Evolutionary conservation across 2,329 filamentous ascomycete genomes (phyloP), one percentile per base, ranked within the genome.

Genomic region (Calonectria hongkongensis): DNA sequence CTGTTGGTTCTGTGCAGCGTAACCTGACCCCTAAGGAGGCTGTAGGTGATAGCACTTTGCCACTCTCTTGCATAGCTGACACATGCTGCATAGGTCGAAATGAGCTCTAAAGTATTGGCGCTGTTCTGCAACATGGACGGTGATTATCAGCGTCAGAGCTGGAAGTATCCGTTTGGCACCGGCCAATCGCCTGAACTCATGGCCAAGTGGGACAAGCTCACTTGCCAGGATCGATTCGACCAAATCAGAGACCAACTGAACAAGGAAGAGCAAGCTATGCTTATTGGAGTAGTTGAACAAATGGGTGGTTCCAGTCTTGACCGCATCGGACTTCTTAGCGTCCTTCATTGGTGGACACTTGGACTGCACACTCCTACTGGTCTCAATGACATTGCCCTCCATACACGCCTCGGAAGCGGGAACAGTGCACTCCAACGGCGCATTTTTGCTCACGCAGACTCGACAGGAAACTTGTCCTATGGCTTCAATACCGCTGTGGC

Each of bases 231-330:
- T 66, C 66, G 82, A 3, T 45, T 76, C 21, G 73, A 78, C 7
- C 71, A 84, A 73, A 80, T 84, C 54, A 78, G 77, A 30, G 71
- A 81, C 27, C 45, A 68, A 41, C 78, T 84, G 8, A 80, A 74
- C 3, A 64, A 75, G 2, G 63, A 71, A n/a, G 72, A 73, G 5
- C 27, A 62, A 13, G n/a, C 47, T 15, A 47, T 71, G 18, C 51
- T 73, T 18, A 45, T 45, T 2, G 68, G 64, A 2, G 28, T 51
- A 12, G 47, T 73, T 30, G 13, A 41, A 5, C 68, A 71, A 30
- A 71, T 71, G 64, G 68, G 67, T 9, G 72, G 72, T 18, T 56
- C 21, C 6, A 54, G 36, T 1, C 43, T 67, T 6, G 54, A 66
- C 10, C 28, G 54, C 10, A 70, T 70, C 45, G 67, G 71, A 10